Base-by-base conservation (phyloP, 768 basidiomycete species). In the Calocera cornea region DNA sequence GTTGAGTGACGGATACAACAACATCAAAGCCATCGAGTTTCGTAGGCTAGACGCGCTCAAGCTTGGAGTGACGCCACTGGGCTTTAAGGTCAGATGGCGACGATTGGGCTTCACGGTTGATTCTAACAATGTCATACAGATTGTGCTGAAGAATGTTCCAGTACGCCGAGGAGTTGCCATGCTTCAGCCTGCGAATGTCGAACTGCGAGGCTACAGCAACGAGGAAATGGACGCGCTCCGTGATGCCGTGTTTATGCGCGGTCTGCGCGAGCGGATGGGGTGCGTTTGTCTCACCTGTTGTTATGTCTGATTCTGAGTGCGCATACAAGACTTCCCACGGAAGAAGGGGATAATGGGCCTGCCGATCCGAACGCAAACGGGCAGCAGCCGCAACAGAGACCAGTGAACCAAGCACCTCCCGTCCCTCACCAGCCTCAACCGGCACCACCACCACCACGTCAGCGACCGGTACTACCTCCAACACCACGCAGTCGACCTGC, bases 21-120 rank as follows among this genome's bases (percentile, higher is more conserved):
- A 77, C 1, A 75, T 95, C 34, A 81, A 82, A 38, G 95, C 89
- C 1, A 86, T 95, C 69, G 95, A 97, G 73, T 92, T 87, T 70
- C 83, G 83, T 65, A 77, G 80, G 27, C 74, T 97, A 33, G 83
- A 84, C 1, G 80, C 84, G 49, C 70, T 97, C 22, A 80, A 81
- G 64, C 80, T 97, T 19, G 90, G 88, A 8, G 83, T 82, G 22
- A 95, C 93, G 0, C 83, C 83, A 1, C 78, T 95, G 34, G 95
- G 95, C 10, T 89, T 79, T 73, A 97, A 97, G 81, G 94, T 91
- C 64, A 65, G 54, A 47, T 24, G 24, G n/a, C 29, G 44, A n/a
- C 22, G 66, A 49, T 14, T 2, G 10, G 41, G 41, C 27, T 54
- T 49, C 44, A 47, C 8, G 7, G 19, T 19, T 8, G 1, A 34